Conservation (phyloP, 768 basidiomycete species). For the Tulasnella sp. region DNA sequence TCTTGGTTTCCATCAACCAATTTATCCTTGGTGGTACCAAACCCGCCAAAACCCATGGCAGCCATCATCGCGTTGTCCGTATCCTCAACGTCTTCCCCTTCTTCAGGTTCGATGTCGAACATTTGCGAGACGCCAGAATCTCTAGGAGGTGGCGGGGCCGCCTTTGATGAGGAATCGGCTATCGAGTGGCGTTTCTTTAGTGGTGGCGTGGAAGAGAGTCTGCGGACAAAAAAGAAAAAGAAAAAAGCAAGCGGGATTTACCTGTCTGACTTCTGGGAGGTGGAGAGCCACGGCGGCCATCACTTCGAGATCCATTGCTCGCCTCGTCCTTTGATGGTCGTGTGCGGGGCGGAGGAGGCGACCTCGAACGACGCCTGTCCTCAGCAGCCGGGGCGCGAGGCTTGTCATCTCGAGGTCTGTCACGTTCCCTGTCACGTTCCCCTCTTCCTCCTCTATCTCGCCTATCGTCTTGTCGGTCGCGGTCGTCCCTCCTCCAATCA, state of each 20-base stretch:
- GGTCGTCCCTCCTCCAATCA: conserved; percentile 22
- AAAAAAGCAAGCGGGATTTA: not conserved
- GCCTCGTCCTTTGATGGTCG: too few relatives aligned
- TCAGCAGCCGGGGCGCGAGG: not conserved
- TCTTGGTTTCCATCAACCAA: conserved; percentile 76
- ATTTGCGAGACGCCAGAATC: not conserved
- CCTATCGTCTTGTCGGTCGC: conserved; percentile 20
- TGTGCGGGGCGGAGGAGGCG: not conserved
- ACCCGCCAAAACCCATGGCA: conserved; percentile 80
- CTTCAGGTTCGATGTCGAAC: conserved; percentile 26
- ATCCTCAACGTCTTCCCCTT: conserved; percentile 34
- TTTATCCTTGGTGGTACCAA: conserved; percentile 83
- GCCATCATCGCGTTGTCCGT: conserved; percentile 78
- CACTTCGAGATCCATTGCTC: not conserved
- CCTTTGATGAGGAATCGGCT: not conserved
- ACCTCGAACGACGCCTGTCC: not conserved
- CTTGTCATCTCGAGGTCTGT: conserved; percentile 6
- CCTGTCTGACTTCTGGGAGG: not conserved
- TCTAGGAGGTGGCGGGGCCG: not conserved
- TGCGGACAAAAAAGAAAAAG: not conserved
- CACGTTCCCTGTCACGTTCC: conserved; percentile 25
- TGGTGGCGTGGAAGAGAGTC: not conserved
- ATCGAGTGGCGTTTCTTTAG: not conserved
- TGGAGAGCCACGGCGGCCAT: not conserved
- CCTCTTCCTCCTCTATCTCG: conserved; percentile 25